Conservation (phyloP, 768 basidiomycete species). For the Lactarius quietus region DNA sequence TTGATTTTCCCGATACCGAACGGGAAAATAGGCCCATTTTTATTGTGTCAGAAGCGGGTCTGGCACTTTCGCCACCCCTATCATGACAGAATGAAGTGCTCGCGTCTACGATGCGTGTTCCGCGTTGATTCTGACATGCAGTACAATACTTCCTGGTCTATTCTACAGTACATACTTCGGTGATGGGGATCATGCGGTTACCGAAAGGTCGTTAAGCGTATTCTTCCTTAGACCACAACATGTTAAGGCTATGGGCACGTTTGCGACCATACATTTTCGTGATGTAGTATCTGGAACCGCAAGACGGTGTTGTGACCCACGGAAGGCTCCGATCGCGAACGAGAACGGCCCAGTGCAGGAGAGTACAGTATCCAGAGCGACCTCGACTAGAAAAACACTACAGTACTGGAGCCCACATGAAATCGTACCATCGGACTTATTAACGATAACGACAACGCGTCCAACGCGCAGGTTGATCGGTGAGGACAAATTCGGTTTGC, state of each 20-base stretch:
- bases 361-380: not conserved
- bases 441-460: not conserved
- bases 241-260: conserved; percentile 67
- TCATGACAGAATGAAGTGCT: conserved; percentile 66
- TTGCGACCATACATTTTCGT: conserved; percentile 51
- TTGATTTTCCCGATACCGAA: conserved; percentile 72
- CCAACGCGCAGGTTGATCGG: conserved; percentile 2
- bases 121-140: conserved; percentile 27
- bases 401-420: not conserved
- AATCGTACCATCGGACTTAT: not conserved
- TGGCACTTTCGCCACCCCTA: conserved; percentile 31
- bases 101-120: conserved; percentile 48
- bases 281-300: conserved; percentile 52
- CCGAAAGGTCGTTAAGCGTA: conserved; percentile 68
- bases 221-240: conserved; percentile 75
- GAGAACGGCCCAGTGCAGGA: not conserved
- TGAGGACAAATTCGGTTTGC: not conserved
- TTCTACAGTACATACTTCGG: conserved; percentile 26
- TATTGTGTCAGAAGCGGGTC: conserved; percentile 59
- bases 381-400: not conserved
- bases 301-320: conserved; percentile 28
- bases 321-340: not conserved
- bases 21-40: conserved; percentile 61
- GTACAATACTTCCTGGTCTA: not conserved
- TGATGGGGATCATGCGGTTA: conserved; percentile 67